Evolutionary conservation across 2,329 filamentous ascomycete genomes (phyloP), one percentile per base, ranked within the genome.

Genomic region (Diplodia seriata): DNA sequence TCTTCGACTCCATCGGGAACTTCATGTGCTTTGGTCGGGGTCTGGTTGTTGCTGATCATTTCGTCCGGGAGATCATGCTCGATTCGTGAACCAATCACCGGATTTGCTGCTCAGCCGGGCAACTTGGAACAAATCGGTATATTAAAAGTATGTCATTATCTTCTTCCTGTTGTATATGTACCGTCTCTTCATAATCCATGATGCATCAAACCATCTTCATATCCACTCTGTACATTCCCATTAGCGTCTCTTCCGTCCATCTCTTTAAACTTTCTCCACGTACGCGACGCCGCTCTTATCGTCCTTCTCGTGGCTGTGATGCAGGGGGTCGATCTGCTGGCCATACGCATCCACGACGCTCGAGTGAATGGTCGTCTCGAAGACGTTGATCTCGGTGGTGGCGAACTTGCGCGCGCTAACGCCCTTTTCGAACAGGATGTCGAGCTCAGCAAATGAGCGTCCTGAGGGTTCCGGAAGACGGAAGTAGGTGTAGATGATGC

Each of bases 361-460:
- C 73, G 75, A 68, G 73, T 71, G 33, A 76, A 68, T 62, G 20
- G 69, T 70, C 55, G 74, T 73, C 47, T 73, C 76, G 70, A 87
- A 88, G 5, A 87, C 85, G 76, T 88, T 84, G 1, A 88, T 83
- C 43, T 82, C 70, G 0, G 86, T 86, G 33, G 71, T 78, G 1
- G 87, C 85, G 76, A 95, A 96, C 74, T 93, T 90, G 73, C 92
- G 84, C 7, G 92, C 91, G 71, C 85, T 85, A 26, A 94, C 81
- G 1, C 85, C 82, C 70, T 87, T 85, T 81, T 97, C 91, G 74
- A 97, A 97, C 59, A 97, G 83, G 59, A 96, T 74, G 77, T 97
- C 93, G 67, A 97, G 82, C 79, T 97, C 93, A 7, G 92, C 93
- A 75, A 94, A 97, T 0, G 91, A 91, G 51, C 93, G 88, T 11